Evolutionary conservation across 2,329 filamentous ascomycete species (phyloP).

Genomic region (Aspergillus alliaceus): DNA sequence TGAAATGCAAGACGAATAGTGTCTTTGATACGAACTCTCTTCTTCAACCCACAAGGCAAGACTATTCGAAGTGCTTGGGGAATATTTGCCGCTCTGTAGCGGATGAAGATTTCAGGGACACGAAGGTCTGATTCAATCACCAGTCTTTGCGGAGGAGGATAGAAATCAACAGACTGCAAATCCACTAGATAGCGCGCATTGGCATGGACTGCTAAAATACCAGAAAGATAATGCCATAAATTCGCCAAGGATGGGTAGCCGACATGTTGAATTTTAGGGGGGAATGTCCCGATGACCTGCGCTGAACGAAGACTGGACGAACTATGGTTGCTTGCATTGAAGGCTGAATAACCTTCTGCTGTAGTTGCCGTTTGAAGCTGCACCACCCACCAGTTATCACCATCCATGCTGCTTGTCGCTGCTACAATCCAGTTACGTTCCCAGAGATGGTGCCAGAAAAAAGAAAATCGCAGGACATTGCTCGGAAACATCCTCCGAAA

Average conservation of each 20-base stretch:
- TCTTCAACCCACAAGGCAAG: conserved; percentile 26
- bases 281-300: conserved; percentile 31
- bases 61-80: conserved; percentile 31
- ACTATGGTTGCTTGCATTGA: conserved; percentile 10
- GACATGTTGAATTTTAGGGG: conserved; percentile 18
- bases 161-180: conserved; percentile 27
- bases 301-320: conserved; percentile 23
- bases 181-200: conserved; percentile 37
- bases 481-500: conserved; percentile 63
- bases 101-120: conserved; percentile 37
- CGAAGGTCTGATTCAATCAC: conserved; percentile 29
- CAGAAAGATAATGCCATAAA: conserved; percentile 36
- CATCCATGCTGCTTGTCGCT: conserved; percentile 67
- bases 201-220: conserved; percentile 38
- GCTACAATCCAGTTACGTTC: conserved; percentile 69
- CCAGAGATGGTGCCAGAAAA: conserved; percentile 75
- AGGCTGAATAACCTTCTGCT: conserved; percentile 9
- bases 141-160: conserved; percentile 31
- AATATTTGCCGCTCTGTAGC: conserved; percentile 31
- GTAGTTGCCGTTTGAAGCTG: conserved; percentile 27
- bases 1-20: conserved; percentile 40
- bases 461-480: conserved; percentile 63
- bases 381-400: conserved; percentile 78
- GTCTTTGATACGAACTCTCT: conserved; percentile 31
- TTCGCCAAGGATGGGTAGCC: conserved; percentile 33